Conservation (phyloP, 2,329 filamentous ascomycete species). For the Diaporthe destruens region DNA sequence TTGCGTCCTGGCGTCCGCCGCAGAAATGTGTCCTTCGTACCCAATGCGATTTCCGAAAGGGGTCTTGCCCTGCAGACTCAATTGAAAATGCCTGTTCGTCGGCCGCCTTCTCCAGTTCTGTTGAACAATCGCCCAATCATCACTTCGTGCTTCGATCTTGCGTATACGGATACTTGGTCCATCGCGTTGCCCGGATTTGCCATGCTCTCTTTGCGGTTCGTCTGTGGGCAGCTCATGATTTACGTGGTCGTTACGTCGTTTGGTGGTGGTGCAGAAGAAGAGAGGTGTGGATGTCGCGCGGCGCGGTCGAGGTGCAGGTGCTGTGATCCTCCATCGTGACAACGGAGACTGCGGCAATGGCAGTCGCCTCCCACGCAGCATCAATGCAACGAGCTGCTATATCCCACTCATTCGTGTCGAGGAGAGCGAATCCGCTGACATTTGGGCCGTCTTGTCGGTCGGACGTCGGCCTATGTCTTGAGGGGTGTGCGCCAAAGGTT, state of each 20-base stretch:
- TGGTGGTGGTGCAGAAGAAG: conserved; percentile 14
- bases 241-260: neutral
- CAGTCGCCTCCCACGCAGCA: conserved; percentile 42
- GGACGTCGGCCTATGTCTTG: neutral
- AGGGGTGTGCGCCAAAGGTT: neutral
- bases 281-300: neutral
- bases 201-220: neutral
- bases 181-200: neutral
- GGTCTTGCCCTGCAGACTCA: neutral
- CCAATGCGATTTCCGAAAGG: neutral
- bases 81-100: neutral
- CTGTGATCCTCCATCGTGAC: conserved; percentile 40
- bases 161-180: neutral
- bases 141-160: conserved; percentile 7
- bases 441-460: conserved; percentile 18
- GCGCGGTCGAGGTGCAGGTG: conserved; percentile 2
- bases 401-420: conserved; percentile 38
- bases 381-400: conserved; percentile 41
- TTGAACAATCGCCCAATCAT: conserved; percentile 14
- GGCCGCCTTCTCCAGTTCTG: neutral
- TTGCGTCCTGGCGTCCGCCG: neutral
- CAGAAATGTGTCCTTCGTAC: neutral
- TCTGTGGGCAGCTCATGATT: neutral
- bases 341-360: conserved; percentile 40
- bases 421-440: conserved; percentile 27